Evolutionary conservation across 345 rosid genomes (phyloP), one percentile per base, ranked within the genome.

Genomic region (Toxicodendron radicans): DNA sequence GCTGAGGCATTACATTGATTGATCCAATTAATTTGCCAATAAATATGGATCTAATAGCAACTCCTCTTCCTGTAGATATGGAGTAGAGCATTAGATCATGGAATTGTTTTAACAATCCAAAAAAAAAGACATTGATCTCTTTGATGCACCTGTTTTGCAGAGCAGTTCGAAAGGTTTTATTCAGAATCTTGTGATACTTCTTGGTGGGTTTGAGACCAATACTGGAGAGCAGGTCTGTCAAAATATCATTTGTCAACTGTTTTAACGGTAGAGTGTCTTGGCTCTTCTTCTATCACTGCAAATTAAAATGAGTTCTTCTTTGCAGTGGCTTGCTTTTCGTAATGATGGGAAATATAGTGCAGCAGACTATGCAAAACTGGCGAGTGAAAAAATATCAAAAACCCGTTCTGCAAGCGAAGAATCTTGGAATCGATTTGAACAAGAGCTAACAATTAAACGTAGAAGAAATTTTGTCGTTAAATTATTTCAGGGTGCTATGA

Each of bases 321-420:
- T 65, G 58, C 88, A 92, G 99, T 94, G 98, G 97, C 91, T 94
- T 79, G 97, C 92, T 76, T 94, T 94, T 76, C 90, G 91, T 58
- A 77, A 88, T 81, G 91, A 84, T 79, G 97, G 97, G 54, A 92
- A 82, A 80, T 86, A 88, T 82, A 91, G 94, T 81, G 97, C 91
- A 32, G 97, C 95, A 70, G 98, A 90, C 80, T 92, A 90, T 71
- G 88, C 96, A 60, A 84, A 86, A 84, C 58, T 70, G 41, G 79
- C 91, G 14, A 87, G 95, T 67, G 89, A 89, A 77, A 92, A 82
- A 84, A 77, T 85, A 61, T 84, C 88, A n/a, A 82, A 78, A 73
- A 75, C 54, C 67, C 71, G 63, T 69, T 73, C 87, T 20, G 73
- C 48, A 16, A 82, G 79, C 73, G 86, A 66, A 52, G 76, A 54